phyloP scores from a whole-genome alignment of 2,329 filamentous ascomycete species.

The Albifimbria verrucaria region DNA sequence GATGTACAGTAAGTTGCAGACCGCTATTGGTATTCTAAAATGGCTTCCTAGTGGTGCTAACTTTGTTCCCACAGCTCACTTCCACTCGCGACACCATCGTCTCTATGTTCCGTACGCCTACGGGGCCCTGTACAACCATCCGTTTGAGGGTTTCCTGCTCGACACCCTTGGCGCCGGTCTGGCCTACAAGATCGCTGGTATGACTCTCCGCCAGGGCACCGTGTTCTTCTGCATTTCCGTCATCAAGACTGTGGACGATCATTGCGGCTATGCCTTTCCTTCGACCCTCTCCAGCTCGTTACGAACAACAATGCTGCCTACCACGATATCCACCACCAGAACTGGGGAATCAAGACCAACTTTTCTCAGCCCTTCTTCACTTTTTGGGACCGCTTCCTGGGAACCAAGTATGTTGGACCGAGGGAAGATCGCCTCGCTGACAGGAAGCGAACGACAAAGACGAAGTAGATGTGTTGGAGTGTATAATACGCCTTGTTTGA shows the following conservation, averaged over 20 bases:
- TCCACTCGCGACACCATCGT: conserved; percentile 93
- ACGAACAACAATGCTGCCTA: conserved; percentile 95
- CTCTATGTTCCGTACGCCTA: conserved; percentile 98
- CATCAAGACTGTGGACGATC: conserved; percentile 96
- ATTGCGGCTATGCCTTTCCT: conserved; percentile 93
- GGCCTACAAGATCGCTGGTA: conserved; percentile 74
- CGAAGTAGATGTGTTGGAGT: too few relatives aligned
- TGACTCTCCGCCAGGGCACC: conserved; percentile 85
- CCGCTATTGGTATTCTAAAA: conserved; percentile 1
- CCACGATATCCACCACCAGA: conserved; percentile 98
- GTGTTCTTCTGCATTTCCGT: conserved; percentile 86
- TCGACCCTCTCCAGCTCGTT: conserved; percentile 90
- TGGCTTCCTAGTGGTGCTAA: conserved; percentile 53
- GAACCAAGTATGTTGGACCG: conserved; percentile 78
- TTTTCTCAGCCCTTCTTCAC: conserved; percentile 92
- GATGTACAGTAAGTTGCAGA: conserved; percentile 74
- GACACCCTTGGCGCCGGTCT: conserved; percentile 86
- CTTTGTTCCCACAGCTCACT: conserved; percentile 55
- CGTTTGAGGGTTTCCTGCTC: conserved; percentile 87
- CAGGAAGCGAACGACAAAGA: conserved; percentile 27
- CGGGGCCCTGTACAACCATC: conserved; percentile 95
- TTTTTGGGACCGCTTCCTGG: conserved; percentile 83
- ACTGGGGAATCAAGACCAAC: conserved; percentile 97
- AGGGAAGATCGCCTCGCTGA: conserved; percentile 37
- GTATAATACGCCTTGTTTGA: not conserved